Evolutionary conservation across 2,329 filamentous ascomycete species (phyloP), one percentile per base, ranked within the genome.

Genomic region (Aspergillus cejpii): DNA sequence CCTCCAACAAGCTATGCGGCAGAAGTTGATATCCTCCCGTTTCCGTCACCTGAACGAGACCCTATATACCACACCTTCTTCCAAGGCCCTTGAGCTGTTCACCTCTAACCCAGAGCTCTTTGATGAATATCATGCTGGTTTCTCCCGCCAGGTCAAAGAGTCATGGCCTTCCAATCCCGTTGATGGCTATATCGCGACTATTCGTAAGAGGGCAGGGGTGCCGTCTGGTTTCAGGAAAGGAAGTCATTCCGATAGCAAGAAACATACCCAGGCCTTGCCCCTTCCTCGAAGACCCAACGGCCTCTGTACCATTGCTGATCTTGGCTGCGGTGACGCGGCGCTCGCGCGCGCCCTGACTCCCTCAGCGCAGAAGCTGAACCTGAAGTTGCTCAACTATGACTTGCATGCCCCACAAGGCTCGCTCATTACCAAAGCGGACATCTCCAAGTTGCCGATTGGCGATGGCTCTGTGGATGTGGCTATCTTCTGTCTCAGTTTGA

Each of bases 1-100:
- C 3, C 81, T 98, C 45, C 92, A 98, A 74, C 81, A 85, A 44
- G 83, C 87, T 3, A 98, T 98, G 92, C 84, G 87, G 50, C 84
- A 89, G 62, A 98, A 98, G 74, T 82, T 98, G 51, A 78, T 94
- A 51, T 94, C 90, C 7, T 90, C 92, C 1, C 89, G 92, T 47
- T 98, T 98, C 78, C 88, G 92, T 52, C 89, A 97, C 68, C 81
- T 98, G 50, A 98, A 98, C 67, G 86, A 98, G 72, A 91, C 88
- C 0, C 82, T 98, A 11, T 98, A 98, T 72, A 97, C 91, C 3
- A 87, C 84, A 6, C 87, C 90, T 1, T 98, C 92, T 0, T 74
- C 75, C 27, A 82, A 92, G 53, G 86, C 92, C n/a, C 81, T 92
- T 56, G 72, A 77, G 40, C 80, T 97, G 19, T 97, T 98, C 73